These are phyloP conservation scores for Pythium phragmitis DNA, from an alignment of 352 stramenopile genomes.

Conservation along the genomic window DNA sequence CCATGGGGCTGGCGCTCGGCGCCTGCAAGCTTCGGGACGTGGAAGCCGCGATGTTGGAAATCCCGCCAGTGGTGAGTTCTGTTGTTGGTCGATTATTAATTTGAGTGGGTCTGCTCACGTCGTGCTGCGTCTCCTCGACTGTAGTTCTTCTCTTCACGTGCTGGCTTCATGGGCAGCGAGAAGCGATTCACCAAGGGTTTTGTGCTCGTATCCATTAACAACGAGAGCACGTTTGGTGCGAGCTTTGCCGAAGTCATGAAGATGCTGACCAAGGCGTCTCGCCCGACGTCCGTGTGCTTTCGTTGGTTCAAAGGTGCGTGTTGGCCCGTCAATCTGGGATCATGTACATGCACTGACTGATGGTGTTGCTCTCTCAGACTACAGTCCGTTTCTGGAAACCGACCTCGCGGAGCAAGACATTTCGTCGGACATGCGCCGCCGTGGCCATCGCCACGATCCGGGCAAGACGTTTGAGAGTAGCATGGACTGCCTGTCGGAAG, in stretches of 20 bases:
- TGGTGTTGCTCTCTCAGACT: slow-evolving; percentile 34
- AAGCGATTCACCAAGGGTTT: slow-evolving; percentile 71
- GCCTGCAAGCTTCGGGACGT: slow-evolving; percentile 60
- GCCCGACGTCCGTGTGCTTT: slow-evolving; percentile 71
- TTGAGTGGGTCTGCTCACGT: background rate
- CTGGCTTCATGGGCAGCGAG: slow-evolving; percentile 39
- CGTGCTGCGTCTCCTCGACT: background rate
- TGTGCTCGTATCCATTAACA: slow-evolving; percentile 74
- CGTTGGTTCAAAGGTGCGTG: slow-evolving; percentile 69
- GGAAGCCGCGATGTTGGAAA: slow-evolving; percentile 70
- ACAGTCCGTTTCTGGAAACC: slow-evolving; percentile 73
- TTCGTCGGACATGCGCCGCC: slow-evolving; percentile 7
- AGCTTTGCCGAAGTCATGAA: slow-evolving; percentile 54
- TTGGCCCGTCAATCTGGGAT: background rate
- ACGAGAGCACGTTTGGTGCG: slow-evolving; percentile 70
- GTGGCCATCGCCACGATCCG: slow-evolving; percentile 25
- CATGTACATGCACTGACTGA: background rate
- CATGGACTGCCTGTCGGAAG: slow-evolving; percentile 61
- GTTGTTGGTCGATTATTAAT: background rate
- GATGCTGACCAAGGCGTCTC: slow-evolving; percentile 50
- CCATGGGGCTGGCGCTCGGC: slow-evolving; percentile 52
- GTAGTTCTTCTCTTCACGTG: slow-evolving; percentile 59
- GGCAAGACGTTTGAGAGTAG: slow-evolving; percentile 41
- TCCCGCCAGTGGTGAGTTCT: slow-evolving; percentile 39
- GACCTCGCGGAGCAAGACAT: slow-evolving; percentile 41